Evolutionary conservation across 2,329 filamentous ascomycete species (phyloP), one percentile per base, ranked within the genome.

Genomic region (Didymella arachidicola): DNA sequence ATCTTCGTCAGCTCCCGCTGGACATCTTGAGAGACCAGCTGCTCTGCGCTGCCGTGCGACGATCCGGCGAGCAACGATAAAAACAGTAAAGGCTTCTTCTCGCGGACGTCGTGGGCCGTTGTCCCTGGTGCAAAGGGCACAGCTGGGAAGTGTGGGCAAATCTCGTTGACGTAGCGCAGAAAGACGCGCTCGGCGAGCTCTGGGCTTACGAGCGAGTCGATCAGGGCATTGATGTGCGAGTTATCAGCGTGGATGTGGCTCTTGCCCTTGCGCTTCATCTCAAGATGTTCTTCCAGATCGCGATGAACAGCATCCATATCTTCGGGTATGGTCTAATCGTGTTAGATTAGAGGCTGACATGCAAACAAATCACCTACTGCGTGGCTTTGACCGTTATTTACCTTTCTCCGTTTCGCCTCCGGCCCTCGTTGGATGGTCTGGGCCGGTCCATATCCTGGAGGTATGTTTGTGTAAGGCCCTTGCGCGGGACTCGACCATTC

Each of bases 1-100:
- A 95, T 88, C 60, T 84, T 84, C 10, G 88, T 84, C 14, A 96
- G 79, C 26, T 80, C 79, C 10, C 84, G 81, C 71, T 93, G 90
- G 4, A 81, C 70, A 2, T 84, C 79, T n/a, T 82, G 79, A 16
- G 80, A 76, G 11, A 86, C 79, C 4, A 75, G 65, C 43, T 74
- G 72, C 45, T 76, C 72, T 27, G 68, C 62, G 3, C 79, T 78
- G 3, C 83, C 83, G 47, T 78, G 78, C 2, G 84, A 82, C 0
- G 84, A 82, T 10, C 82, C 80, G 16, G 82, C 81, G 14, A 88
- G 67, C 16, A 89, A 83, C 2, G 84, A 80, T 12, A 87, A 79
- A 63, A 88, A 87, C 0, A 89, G 76, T 8, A 85, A 75, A 0
- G 87, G 86, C 72, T 86, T 88, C 48, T 82, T 81, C 44, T 82